Evolutionary conservation across 2,329 filamentous ascomycete genomes (phyloP).

Genomic region (Epichloe sylvatica): DNA sequence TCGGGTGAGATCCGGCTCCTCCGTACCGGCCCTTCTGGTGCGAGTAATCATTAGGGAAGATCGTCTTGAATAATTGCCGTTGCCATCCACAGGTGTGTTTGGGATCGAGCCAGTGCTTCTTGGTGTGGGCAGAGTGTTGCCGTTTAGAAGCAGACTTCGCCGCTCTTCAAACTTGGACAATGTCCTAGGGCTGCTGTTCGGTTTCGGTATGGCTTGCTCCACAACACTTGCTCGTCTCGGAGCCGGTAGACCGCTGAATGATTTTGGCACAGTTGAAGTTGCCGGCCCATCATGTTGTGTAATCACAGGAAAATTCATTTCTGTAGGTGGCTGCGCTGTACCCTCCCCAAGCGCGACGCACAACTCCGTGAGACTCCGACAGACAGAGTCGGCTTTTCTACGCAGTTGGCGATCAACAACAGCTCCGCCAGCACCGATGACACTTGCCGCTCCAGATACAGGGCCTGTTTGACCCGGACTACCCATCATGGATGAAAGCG

Average conservation of each 20-base stretch:
- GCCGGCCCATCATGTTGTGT: conserved; percentile 17
- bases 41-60: conserved; percentile 38
- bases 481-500: conserved; percentile 65
- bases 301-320: conserved; percentile 4
- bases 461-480: conserved; percentile 53
- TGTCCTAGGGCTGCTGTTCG: conserved; percentile 31
- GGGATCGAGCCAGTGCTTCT: conserved; percentile 26
- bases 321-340: conserved; percentile 6
- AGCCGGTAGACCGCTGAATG: conserved; percentile 20
- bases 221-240: conserved; percentile 28
- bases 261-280: conserved; percentile 33
- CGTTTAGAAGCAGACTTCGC: conserved; percentile 32
- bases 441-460: conserved; percentile 52
- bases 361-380: conserved; percentile 81
- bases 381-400: conserved; percentile 84
- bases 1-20: conserved; percentile 37
- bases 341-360: conserved; percentile 65
- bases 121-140: conserved; percentile 32
- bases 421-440: conserved; percentile 36
- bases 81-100: conserved; percentile 25
- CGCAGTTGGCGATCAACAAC: conserved; percentile 72
- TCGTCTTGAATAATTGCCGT: conserved; percentile 28
- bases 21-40: conserved; percentile 32
- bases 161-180: conserved; percentile 40
- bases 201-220: conserved; percentile 26